Percentiles rank a stretch among this genome's conserved stretches.
phyloP scores from a whole-genome alignment of 495 filamentous ascomycete species.

The Parathielavia hyrcaniae region DNA sequence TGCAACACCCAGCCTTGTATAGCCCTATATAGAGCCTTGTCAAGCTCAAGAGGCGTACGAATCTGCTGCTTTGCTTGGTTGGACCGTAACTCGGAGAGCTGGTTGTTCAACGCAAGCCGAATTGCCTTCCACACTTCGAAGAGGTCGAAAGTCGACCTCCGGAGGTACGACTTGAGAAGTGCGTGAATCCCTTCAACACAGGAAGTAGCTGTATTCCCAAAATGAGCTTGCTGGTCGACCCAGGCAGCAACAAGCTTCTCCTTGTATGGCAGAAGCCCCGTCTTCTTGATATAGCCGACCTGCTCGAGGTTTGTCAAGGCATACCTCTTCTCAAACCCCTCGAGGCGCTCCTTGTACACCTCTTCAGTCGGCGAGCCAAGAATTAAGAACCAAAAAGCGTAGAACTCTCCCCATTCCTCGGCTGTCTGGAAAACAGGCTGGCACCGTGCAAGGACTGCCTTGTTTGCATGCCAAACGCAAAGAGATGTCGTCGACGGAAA shows the following conservation, averaged over 20 bases:
- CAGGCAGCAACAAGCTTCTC: not conserved
- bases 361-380: no score
- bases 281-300: no score
- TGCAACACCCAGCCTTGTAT: no score
- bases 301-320: not conserved
- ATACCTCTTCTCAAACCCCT: not conserved
- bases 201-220: no score
- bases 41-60: no score
- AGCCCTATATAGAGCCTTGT: no score
- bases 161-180: not conserved
- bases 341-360: not conserved
- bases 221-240: no score
- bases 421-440: no score
- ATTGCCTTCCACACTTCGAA: not conserved
- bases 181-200: no score
- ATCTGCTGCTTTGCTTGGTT: no score
- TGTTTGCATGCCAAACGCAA: not conserved
- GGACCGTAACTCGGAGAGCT: slow-evolving; percentile 1
- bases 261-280: slow-evolving; percentile 1
- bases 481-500: not conserved
- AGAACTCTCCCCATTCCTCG: no score
- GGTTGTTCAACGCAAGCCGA: slow-evolving; percentile 2
- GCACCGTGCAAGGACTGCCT: not conserved
- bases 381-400: no score
- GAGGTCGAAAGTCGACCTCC: not conserved